Conservation (phyloP, 228 moss, liverwort and hornwort species). For the Sphagnum magellanicum region DNA sequence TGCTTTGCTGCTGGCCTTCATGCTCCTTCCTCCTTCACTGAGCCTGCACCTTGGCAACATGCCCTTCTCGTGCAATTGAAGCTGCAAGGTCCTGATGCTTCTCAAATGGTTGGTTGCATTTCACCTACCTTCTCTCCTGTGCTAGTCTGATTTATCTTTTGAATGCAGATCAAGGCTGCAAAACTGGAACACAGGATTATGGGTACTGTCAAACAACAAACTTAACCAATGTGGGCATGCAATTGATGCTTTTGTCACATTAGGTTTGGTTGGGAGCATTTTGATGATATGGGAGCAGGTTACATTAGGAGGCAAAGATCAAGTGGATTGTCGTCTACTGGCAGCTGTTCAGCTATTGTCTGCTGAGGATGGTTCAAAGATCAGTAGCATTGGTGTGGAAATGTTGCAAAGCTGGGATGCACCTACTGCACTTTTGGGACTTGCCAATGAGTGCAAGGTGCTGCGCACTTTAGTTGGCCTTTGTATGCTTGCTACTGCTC, state of each 20-base stretch:
- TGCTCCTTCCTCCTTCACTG: constrained; percentile 24
- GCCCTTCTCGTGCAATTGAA: constrained; percentile 40
- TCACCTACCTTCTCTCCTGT: background rate
- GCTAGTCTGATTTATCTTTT: background rate
- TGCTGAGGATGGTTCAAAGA: constrained; percentile 14
- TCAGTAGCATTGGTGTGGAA: constrained; percentile 23
- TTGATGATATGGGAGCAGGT: constrained; percentile 19
- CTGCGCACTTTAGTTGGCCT: constrained; percentile 52
- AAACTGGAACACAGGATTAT: background rate
- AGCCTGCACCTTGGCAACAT: constrained; percentile 54
- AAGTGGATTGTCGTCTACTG: constrained; percentile 55
- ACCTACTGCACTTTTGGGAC: constrained; percentile 26
- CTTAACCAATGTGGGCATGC: background rate
- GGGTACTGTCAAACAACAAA: background rate
- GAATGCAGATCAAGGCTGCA: background rate
- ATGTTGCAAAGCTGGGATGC: constrained; percentile 39
- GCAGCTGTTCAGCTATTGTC: constrained; percentile 61
- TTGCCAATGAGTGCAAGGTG: constrained; percentile 34
- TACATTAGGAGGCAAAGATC: constrained; percentile 50
- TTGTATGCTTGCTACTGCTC: constrained; percentile 37
- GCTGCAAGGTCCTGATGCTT: constrained; percentile 39
- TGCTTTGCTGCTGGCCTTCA: constrained; percentile 36
- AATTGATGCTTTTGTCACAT: background rate
- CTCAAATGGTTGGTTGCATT: constrained; percentile 27
- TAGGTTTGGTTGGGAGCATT: background rate